phyloP scores from a whole-genome alignment of 1,284 basidiomycete species.

The Austroboletus novae-zelandiae region DNA sequence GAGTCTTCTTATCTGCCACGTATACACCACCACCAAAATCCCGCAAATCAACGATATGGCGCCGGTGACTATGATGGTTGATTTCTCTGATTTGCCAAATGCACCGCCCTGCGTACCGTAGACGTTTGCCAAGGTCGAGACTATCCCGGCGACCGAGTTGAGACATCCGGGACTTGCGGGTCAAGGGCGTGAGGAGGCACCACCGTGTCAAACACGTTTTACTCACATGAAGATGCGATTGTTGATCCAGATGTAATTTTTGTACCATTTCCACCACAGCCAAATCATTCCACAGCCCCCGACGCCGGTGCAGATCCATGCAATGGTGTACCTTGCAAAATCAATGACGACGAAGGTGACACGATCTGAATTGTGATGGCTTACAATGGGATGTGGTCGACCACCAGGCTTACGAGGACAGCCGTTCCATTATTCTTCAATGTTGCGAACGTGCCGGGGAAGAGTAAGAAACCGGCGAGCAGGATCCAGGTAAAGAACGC shows the following conservation, averaged over 20 bases:
- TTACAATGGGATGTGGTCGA: conserved; percentile 46
- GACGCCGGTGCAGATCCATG: conserved; percentile 50
- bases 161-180: conserved; percentile 46
- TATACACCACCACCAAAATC: conserved; percentile 39
- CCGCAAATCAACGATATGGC: conserved; percentile 39
- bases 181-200: conserved; percentile 6
- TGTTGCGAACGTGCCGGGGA: conserved; percentile 57
- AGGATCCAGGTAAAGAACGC: conserved; percentile 59
- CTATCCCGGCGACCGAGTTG: conserved; percentile 51
- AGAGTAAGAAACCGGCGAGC: conserved; percentile 56
- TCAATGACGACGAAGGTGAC: conserved; percentile 7
- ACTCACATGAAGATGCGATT: conserved; percentile 56
- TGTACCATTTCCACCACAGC: conserved; percentile 58
- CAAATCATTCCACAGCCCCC: conserved; percentile 51
- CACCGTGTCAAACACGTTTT: neutral
- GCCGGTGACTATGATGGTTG: conserved; percentile 48
- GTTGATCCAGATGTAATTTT: conserved; percentile 60
- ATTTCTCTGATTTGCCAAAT: conserved; percentile 39
- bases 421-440: conserved; percentile 33
- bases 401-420: conserved; percentile 32
- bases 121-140: conserved; percentile 51
- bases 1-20: conserved; percentile 44
- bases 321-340: conserved; percentile 45
- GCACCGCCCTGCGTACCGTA: conserved; percentile 47
- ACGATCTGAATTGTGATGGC: conserved; percentile 15